phyloP scores from a whole-genome alignment of 352 stramenopile species.

The Phytophthora kernoviae region DNA sequence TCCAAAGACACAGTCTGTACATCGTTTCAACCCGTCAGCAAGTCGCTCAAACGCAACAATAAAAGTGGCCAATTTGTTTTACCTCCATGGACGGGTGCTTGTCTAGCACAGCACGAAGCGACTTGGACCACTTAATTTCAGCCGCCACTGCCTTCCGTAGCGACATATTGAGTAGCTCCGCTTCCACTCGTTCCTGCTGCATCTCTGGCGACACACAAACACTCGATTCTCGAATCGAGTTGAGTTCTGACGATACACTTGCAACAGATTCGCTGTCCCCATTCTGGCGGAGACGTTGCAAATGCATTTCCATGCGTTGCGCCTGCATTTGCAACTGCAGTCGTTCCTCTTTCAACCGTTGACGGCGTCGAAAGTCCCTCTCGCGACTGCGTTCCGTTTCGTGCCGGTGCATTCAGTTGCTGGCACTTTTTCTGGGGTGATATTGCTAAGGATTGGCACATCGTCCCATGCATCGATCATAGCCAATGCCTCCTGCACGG shows the following conservation, averaged over 20 bases:
- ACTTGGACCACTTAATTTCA: conserved; percentile 29
- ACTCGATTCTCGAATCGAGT: too few species aligned
- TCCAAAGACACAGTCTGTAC: conserved; percentile 29
- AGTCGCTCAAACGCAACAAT: too few species aligned
- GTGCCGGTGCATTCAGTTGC: not conserved
- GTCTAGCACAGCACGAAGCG: conserved; percentile 19
- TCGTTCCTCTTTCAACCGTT: conserved; percentile 27
- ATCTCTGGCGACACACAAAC: conserved; percentile 14
- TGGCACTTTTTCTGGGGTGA: too few species aligned
- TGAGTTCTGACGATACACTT: conserved; percentile 6
- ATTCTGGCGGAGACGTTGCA: conserved; percentile 11
- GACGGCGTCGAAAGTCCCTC: conserved; percentile 19
- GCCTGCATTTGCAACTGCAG: conserved; percentile 30
- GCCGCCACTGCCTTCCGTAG: conserved; percentile 15
- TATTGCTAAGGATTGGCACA: conserved; percentile 13
- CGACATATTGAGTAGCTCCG: conserved; percentile 24
- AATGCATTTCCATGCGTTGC: conserved; percentile 23
- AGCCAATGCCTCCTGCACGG: conserved; percentile 13
- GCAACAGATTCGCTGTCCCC: not conserved
- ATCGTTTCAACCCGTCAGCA: not conserved
- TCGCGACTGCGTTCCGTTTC: conserved; percentile 17
- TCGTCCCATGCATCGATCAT: conserved; percentile 20
- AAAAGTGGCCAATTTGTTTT: not conserved
- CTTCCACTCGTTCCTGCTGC: conserved; percentile 15
- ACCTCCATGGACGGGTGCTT: conserved; percentile 30